phyloP scores from a whole-genome alignment of 2,329 filamentous ascomycete genomes.

The Hansfordia pulvinata region DNA sequence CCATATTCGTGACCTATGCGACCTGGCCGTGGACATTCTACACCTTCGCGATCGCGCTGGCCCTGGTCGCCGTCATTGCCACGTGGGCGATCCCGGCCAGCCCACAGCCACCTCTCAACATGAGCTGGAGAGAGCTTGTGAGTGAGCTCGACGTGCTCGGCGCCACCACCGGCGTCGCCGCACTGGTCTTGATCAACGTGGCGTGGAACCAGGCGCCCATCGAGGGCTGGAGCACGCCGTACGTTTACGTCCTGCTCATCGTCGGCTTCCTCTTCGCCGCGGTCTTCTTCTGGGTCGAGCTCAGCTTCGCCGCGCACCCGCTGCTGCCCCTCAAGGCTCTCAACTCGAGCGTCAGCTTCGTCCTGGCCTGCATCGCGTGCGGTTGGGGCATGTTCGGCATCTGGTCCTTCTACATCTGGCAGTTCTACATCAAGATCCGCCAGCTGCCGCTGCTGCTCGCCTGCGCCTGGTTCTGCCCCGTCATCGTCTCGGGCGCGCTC shows the following conservation, averaged over 20 bases:
- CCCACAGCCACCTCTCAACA: conserved; percentile 1
- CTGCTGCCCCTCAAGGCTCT: conserved; percentile 42
- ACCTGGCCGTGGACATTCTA: conserved; percentile 20
- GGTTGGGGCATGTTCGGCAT: conserved; percentile 42
- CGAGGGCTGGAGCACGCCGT: conserved; percentile 34
- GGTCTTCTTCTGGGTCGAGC: conserved; percentile 36
- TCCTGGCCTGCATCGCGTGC: conserved; percentile 37
- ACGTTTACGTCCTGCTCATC: conserved; percentile 36
- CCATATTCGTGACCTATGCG: conserved; percentile 10
- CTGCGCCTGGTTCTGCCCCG: conserved; percentile 15
- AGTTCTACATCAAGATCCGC: conserved; percentile 31
- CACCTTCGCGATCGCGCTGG: conserved; percentile 13
- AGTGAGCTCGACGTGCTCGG: conserved; percentile 13
- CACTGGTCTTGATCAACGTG: conserved; percentile 41
- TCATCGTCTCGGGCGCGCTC: conserved; percentile 12
- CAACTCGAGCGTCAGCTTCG: conserved; percentile 35
- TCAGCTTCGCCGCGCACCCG: conserved; percentile 28
- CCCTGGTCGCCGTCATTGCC: conserved; percentile 10
- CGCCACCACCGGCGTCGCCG: conserved; percentile 26
- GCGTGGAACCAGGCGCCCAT: conserved; percentile 45
- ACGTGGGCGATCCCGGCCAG: conserved; percentile 8
- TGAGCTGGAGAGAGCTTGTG: conserved; percentile 4
- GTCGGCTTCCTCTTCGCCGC: conserved; percentile 33
- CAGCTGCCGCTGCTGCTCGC: conserved; percentile 16
- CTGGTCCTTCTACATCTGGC: conserved; percentile 36